A percentile compares a stretch with the other conserved stretches of the same genome.
phyloP scores from a whole-genome alignment of 768 basidiomycete genomes.

The Vararia minispora region DNA sequence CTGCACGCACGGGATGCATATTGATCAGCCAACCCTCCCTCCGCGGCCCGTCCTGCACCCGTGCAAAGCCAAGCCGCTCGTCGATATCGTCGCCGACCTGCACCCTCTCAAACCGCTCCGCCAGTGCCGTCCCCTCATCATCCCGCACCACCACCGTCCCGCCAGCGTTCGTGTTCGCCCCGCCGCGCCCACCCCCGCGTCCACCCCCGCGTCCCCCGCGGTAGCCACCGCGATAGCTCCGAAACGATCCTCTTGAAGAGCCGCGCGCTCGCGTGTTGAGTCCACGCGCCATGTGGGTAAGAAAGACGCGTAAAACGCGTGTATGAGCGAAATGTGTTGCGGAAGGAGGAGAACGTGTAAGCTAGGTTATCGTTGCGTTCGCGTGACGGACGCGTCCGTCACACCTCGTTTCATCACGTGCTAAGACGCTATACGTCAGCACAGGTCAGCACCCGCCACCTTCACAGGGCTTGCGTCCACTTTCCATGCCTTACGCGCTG shows the following conservation, averaged over 20 bases:
- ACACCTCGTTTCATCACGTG: no score
- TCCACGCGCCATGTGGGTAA: slow-evolving; percentile 7
- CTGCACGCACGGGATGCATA: slow-evolving; percentile 82
- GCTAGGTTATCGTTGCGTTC: not conserved
- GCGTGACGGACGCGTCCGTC: slow-evolving; percentile 2
- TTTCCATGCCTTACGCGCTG: no score
- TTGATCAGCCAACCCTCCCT: slow-evolving; percentile 94
- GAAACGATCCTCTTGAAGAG: no score
- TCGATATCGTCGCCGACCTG: slow-evolving; percentile 77
- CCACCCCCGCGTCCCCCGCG: slow-evolving; percentile 40
- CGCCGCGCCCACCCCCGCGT: slow-evolving; percentile 35
- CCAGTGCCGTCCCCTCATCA: slow-evolving; percentile 83
- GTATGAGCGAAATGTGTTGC: not conserved
- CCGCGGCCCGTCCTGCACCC: slow-evolving; percentile 65
- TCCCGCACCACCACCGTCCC: slow-evolving; percentile 53
- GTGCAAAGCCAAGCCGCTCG: slow-evolving; percentile 81
- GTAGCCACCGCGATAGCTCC: slow-evolving; percentile 29
- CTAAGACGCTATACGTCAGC: no score
- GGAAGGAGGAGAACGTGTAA: not conserved
- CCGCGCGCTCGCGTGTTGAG: slow-evolving; percentile 18
- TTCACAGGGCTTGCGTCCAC: no score
- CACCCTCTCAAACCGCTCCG: slow-evolving; percentile 78
- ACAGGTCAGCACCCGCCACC: no score
- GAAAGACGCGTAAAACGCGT: no score
- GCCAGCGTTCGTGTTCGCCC: slow-evolving; percentile 26